Evolutionary conservation across 208 protist species (phyloP).

Genomic region (Trypanosoma congolense): DNA sequence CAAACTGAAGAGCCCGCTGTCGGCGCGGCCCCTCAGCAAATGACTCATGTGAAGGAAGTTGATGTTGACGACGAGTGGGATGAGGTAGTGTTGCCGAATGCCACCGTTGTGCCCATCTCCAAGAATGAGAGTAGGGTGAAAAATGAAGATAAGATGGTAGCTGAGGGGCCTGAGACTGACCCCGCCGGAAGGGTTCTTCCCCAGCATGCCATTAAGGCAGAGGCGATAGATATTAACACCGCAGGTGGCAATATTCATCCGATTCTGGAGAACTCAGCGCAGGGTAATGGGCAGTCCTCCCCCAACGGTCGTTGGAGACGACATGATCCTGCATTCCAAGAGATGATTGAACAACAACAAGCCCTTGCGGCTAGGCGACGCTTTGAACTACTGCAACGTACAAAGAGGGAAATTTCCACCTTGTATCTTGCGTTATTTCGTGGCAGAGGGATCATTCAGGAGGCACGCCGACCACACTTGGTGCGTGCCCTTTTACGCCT

Average conservation of each 20-base stretch:
- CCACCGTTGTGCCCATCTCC: not conserved
- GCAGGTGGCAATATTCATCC: no score
- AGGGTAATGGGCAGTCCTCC: no score
- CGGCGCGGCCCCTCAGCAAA: no score
- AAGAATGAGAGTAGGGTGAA: conserved; percentile 30
- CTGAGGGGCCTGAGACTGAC: no score
- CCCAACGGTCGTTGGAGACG: conserved; percentile 30
- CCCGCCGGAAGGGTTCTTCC: no score
- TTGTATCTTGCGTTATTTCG: conserved; percentile 49
- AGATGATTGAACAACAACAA: conserved; percentile 69
- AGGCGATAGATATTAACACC: no score
- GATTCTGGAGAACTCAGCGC: no score
- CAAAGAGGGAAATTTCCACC: conserved; percentile 33
- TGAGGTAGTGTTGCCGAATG: conserved; percentile 58
- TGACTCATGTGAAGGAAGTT: conserved; percentile 8
- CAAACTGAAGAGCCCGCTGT: conserved; percentile 1
- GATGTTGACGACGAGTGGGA: conserved; percentile 80
- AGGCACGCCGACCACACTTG: conserved; percentile 53
- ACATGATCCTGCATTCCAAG: conserved; percentile 55
- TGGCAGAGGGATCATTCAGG: conserved; percentile 47
- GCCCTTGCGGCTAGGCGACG: conserved; percentile 65
- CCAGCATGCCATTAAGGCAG: no score
- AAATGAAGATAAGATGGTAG: conserved; percentile 2
- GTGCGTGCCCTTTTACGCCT: conserved; percentile 38
- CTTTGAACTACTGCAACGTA: conserved; percentile 68